A percentile compares a stretch with the other conserved stretches of the same genome.
phyloP scores from a whole-genome alignment of 148 eudicot species.

The Rhododendron ferrugineum region DNA sequence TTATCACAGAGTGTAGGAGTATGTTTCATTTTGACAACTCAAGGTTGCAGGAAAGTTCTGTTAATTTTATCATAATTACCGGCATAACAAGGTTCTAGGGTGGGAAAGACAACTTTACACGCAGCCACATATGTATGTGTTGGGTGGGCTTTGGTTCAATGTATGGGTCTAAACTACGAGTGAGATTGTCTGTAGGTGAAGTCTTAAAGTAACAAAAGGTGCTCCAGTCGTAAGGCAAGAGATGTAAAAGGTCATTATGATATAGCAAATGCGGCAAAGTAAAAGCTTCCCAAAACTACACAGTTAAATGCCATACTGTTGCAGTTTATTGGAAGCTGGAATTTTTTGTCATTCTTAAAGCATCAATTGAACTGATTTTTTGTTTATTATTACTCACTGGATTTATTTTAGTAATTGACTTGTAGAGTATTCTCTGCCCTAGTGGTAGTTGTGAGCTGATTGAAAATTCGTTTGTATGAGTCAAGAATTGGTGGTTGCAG shows the following conservation, averaged over 20 bases:
- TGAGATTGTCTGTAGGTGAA: background rate
- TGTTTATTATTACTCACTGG: too few relatives aligned
- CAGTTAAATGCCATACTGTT: background rate
- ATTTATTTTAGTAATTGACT: background rate
- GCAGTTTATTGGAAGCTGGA: background rate
- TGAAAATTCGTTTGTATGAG: background rate
- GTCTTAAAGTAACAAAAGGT: background rate
- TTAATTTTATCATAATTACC: background rate
- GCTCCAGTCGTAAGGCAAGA: background rate
- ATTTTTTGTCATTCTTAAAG: background rate
- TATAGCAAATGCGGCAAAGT: background rate
- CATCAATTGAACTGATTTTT: background rate
- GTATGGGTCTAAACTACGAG: background rate
- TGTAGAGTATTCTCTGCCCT: background rate
- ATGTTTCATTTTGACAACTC: background rate
- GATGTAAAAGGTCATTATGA: background rate
- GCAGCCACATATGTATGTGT: background rate
- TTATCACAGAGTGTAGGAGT: background rate
- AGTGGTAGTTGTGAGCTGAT: background rate
- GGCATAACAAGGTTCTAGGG: background rate
- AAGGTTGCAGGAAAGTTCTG: background rate
- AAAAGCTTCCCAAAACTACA: background rate
- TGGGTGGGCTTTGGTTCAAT: background rate
- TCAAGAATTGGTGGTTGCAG: background rate
- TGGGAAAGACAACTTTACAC: background rate